Percentiles rank a stretch among this genome's conserved stretches.
Evolutionary conservation across 1,139 yeast species (phyloP).

Genomic region (Nakaseomyces kungkrabaensis): DNA sequence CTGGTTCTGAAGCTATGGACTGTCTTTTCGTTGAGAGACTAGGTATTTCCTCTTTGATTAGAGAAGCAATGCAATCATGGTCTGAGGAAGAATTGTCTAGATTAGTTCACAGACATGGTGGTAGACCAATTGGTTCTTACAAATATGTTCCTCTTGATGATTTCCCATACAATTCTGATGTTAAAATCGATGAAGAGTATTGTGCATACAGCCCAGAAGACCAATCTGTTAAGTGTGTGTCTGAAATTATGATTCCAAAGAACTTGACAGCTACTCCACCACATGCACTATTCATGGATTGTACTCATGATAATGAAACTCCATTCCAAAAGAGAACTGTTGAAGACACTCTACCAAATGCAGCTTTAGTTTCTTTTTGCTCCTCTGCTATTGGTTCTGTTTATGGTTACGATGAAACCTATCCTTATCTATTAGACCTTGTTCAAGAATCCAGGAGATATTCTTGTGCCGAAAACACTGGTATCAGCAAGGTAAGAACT

Average conservation of each 20-base stretch:
- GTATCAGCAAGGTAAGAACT: constrained; percentile 64
- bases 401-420: constrained; percentile 88
- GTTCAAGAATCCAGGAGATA: constrained; percentile 71
- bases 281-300: constrained; percentile 93
- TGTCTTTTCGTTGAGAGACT: constrained; percentile 80
- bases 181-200: constrained; percentile 32
- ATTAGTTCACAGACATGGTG: constrained; percentile 85
- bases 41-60: constrained; percentile 76
- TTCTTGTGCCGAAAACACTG: constrained; percentile 43
- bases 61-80: constrained; percentile 98
- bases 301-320: constrained; percentile 91
- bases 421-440: constrained; percentile 68
- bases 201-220: constrained; percentile 15
- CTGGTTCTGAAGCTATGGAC: constrained; percentile 89
- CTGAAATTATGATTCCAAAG: constrained; percentile 58
- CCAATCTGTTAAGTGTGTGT: constrained; percentile 30
- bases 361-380: constrained; percentile 88
- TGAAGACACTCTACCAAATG: constrained; percentile 89
- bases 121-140: constrained; percentile 88
- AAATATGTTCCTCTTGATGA: constrained; percentile 67
- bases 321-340: constrained; percentile 85
- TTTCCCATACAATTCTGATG: constrained; percentile 52
- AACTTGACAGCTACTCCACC: constrained; percentile 60
- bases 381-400: constrained; percentile 93
- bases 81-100: constrained; percentile 78